Conservation (phyloP, 371 early-diverging fungal genomes). For the Parasitella parasitica region DNA sequence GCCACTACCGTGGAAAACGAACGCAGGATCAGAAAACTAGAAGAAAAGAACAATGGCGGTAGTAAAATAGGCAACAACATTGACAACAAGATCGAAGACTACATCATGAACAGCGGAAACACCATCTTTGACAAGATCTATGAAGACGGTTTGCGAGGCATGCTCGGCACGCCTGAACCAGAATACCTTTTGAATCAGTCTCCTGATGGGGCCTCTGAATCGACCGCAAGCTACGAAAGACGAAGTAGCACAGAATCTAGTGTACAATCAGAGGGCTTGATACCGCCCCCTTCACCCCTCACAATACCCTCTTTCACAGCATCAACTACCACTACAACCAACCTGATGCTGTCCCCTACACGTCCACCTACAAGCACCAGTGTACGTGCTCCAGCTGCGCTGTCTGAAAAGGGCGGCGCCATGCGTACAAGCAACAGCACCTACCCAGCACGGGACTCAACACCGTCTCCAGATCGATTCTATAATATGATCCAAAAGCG, state of each 20-base stretch:
- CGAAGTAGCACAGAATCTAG: slow-evolving; percentile 26
- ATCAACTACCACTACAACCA: background rate
- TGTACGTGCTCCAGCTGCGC: slow-evolving; percentile 14
- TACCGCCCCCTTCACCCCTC: slow-evolving; percentile 27
- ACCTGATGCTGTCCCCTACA: slow-evolving; percentile 2
- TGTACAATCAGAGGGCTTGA: slow-evolving; percentile 22
- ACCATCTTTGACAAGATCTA: slow-evolving; percentile 66
- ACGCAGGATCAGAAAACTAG: slow-evolving; percentile 69
- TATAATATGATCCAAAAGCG: slow-evolving; percentile 49
- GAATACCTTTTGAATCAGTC: slow-evolving; percentile 13
- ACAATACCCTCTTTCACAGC: slow-evolving; percentile 20
- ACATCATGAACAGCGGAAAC: slow-evolving; percentile 43
- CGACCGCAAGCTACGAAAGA: slow-evolving; percentile 26
- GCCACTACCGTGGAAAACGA: slow-evolving; percentile 79
- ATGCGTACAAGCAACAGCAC: slow-evolving; percentile 15
- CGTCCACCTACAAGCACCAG: slow-evolving; percentile 16
- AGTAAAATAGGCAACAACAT: slow-evolving; percentile 11
- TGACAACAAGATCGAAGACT: slow-evolving; percentile 48
- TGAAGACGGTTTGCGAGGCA: slow-evolving; percentile 56
- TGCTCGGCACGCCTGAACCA: slow-evolving; percentile 41
- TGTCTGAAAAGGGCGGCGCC: slow-evolving; percentile 18
- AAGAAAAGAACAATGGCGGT: slow-evolving; percentile 31
- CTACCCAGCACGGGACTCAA: slow-evolving; percentile 15
- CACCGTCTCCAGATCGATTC: slow-evolving; percentile 50
- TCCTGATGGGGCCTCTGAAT: slow-evolving; percentile 24